Evolutionary conservation across 805 yeast species (phyloP).

Genomic region (Candida xiaguanensis): DNA sequence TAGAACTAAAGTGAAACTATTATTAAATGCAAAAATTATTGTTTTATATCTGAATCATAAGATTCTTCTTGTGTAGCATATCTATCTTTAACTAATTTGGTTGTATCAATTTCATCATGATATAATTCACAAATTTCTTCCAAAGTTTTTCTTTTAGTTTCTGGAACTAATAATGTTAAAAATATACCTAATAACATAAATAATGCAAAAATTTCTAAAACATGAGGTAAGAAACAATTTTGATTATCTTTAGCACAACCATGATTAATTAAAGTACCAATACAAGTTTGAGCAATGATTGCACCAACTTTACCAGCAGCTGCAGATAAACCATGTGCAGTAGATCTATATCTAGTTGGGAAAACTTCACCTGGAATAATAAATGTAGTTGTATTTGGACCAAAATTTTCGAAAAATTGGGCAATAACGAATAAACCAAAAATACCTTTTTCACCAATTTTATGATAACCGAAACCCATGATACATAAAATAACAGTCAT

Average conservation of each 20-base stretch:
- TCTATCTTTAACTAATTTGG: constrained; percentile 39
- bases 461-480: constrained; percentile 82
- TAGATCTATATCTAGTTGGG: constrained; percentile 94
- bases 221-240: constrained; percentile 80
- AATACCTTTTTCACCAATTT: constrained; percentile 65
- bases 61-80: constrained; percentile 33
- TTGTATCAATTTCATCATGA: constrained; percentile 69
- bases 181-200: constrained; percentile 82
- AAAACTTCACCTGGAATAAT: constrained; percentile 86
- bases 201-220: constrained; percentile 89
- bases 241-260: constrained; percentile 57
- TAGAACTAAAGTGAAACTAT: too few relatives aligned
- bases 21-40: too few relatives aligned
- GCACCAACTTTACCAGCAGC: constrained; percentile 93
- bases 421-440: constrained; percentile 74
- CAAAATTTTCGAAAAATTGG: constrained; percentile 88
- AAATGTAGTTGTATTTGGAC: constrained; percentile 91
- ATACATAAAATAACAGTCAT: constrained; percentile 71
- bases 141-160: constrained; percentile 86
- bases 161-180: constrained; percentile 70
- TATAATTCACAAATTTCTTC: constrained; percentile 78
- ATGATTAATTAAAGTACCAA: constrained; percentile 81
- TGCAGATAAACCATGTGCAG: constrained; percentile 94
- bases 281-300: constrained; percentile 81
- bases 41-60: constrained; percentile 27